Evolutionary conservation across 1,139 yeast genomes (phyloP).

Genomic region (Wickerhamomyces sp.): DNA sequence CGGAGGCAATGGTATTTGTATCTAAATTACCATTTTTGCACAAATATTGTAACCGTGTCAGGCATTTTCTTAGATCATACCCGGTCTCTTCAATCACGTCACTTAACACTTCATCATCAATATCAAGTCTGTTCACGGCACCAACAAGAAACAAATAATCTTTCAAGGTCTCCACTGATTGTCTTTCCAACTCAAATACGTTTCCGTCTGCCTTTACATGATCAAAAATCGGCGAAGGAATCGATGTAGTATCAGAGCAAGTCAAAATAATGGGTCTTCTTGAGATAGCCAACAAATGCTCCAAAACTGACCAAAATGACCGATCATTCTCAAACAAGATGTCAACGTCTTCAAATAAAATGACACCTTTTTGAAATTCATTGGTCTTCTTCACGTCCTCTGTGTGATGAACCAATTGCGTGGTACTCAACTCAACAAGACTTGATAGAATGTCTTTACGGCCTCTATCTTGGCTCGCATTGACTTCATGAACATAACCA

Average conservation of each 20-base stretch:
- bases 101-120: constrained; percentile 32
- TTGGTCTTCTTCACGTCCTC: constrained; percentile 18
- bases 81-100: constrained; percentile 30
- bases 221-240: constrained; percentile 52
- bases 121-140: constrained; percentile 30
- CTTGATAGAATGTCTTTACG: constrained; percentile 62
- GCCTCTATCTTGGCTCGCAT: constrained; percentile 67
- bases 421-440: constrained; percentile 77
- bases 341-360: constrained; percentile 84
- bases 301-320: constrained; percentile 74
- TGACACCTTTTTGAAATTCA: constrained; percentile 56
- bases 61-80: constrained; percentile 50
- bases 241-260: constrained; percentile 48
- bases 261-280: constrained; percentile 80
- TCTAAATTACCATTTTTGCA: constrained; percentile 42
- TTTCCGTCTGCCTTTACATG: constrained; percentile 40
- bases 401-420: constrained; percentile 65
- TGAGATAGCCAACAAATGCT: constrained; percentile 57
- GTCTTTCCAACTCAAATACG: constrained; percentile 28
- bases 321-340: constrained; percentile 64
- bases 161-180: constrained; percentile 22
- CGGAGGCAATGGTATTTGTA: constrained; percentile 20
- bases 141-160: constrained; percentile 40
- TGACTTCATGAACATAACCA: constrained; percentile 81
- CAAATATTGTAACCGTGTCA: constrained; percentile 53